Evolutionary conservation across 2,329 filamentous ascomycete genomes (phyloP), one percentile per base, ranked within the genome.

Genomic region (Colletotrichum orbiculare): DNA sequence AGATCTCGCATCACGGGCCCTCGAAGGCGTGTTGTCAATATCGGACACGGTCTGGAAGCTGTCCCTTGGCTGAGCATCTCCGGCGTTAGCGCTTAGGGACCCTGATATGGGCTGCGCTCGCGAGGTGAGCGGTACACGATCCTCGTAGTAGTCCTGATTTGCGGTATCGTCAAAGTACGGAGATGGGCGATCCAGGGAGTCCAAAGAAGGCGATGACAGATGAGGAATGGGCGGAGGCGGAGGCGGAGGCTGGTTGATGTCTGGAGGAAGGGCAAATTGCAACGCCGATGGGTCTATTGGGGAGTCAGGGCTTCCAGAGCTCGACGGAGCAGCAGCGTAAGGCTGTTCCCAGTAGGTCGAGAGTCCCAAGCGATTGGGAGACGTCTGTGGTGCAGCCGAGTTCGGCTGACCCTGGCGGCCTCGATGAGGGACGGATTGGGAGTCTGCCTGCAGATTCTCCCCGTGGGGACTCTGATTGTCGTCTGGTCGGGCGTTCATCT

Each of bases 21-120:
- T 77, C 10, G 82, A 80, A 5, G 86, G 82, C 66, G 85, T 85
- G 72, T 86, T 88, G 61, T 83, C 86, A 72, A 85, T 67, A 63
- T 85, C 83, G 1, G 82, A 83, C 15, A 86, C 79, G 0, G 84
- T 87, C 73, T 87, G 85, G 63, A 87, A 87, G 68, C 88, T 88
- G 67, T 86, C 82, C 63, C 83, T 79, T 38, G 79, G 75, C 56
- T 79, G 78, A 12, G 78, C 72, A 15, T 83, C 82, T 5, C 73
- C 70, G 15, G 74, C 74, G 6, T 76, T 76, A 15, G 82, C 77
- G 45, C 75, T 73, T 41, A 86, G 74, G 12, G 82, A 78, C 15
- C 85, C 82, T 6, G 83, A 80, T 25, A 87, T 89, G 6, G 87
- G 84, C 69, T 86, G 83, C 34, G 83, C 83, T 46, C 81, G 76